phyloP scores from a whole-genome alignment of 2,329 filamentous ascomycete species.

The Acephala macrosclerotiorum region DNA sequence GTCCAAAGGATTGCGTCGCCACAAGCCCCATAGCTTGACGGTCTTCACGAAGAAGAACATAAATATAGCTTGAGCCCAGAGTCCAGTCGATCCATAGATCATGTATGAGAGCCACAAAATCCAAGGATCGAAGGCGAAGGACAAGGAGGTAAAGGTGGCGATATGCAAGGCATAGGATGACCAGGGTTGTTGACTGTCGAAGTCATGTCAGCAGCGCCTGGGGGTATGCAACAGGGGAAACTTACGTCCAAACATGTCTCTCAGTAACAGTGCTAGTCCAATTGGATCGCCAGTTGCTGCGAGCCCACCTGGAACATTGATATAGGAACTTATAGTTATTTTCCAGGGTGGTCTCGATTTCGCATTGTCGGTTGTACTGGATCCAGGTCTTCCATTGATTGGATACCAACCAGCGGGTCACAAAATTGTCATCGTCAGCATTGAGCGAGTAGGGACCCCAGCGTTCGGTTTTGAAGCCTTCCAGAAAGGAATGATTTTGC shows the following conservation, averaged over 20 bases:
- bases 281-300: constrained; percentile 98
- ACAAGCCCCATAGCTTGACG: constrained; percentile 88
- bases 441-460: constrained; percentile 92
- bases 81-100: constrained; percentile 69
- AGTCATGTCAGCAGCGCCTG: constrained; percentile 26
- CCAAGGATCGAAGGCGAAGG: constrained; percentile 78
- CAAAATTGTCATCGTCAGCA: constrained; percentile 97
- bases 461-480: constrained; percentile 89
- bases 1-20: constrained; percentile 83
- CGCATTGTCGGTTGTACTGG: constrained; percentile 90
- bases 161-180: constrained; percentile 92
- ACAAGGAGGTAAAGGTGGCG: constrained; percentile 90
- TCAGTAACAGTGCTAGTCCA: constrained; percentile 88
- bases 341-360: constrained; percentile 92
- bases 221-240: constrained; percentile 38
- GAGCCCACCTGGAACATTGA: constrained; percentile 93
- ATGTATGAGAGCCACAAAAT: constrained; percentile 74
- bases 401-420: constrained; percentile 93
- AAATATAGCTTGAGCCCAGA: constrained; percentile 72
- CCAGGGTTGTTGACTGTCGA: constrained; percentile 83
- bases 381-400: constrained; percentile 95
- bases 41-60: constrained; percentile 86
- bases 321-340: constrained; percentile 88
- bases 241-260: constrained; percentile 86
- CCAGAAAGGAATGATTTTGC: constrained; percentile 82